A percentile compares a stretch with the other conserved stretches of the same genome.
phyloP scores from a whole-genome alignment of 306 rosid genomes.

The Dryas alaskensis region DNA sequence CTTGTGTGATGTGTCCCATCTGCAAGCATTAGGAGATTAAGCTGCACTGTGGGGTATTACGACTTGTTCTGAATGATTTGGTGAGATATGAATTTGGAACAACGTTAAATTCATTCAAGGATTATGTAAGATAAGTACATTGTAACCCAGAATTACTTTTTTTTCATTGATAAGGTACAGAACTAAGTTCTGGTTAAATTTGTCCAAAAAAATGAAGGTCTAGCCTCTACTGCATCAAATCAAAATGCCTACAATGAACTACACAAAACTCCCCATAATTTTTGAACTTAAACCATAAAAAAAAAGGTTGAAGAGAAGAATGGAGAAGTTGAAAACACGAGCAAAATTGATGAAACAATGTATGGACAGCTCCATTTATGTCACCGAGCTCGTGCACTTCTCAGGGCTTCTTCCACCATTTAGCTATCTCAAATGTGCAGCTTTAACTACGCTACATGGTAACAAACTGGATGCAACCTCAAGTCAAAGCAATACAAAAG shows the following conservation, averaged over 20 bases:
- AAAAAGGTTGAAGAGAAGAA: background rate
- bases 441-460: slow-evolving; percentile 11
- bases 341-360: slow-evolving; percentile 18
- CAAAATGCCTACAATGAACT: slow-evolving; percentile 18
- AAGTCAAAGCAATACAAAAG: slow-evolving; percentile 37
- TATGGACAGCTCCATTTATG: background rate
- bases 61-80: too few relatives aligned
- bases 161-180: slow-evolving; percentile 8
- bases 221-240: slow-evolving; percentile 3
- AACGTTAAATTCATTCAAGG: too few relatives aligned
- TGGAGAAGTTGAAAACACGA: slow-evolving; percentile 7
- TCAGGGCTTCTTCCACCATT: background rate
- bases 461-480: slow-evolving; percentile 16
- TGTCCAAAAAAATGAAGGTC: slow-evolving; percentile 7
- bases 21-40: too few relatives aligned
- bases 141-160: slow-evolving; percentile 4
- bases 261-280: background rate
- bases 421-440: slow-evolving; percentile 5
- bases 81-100: too few relatives aligned
- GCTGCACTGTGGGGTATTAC: too few relatives aligned
- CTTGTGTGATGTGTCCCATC: too few relatives aligned
- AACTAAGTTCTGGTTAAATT: background rate
- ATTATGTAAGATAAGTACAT: background rate
- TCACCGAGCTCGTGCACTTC: slow-evolving; percentile 1
- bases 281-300: background rate